Percentiles rank a stretch among this genome's conserved stretches.
Evolutionary conservation across 2,329 filamentous ascomycete genomes (phyloP).

Genomic region (Fusarium odoratissimum): DNA sequence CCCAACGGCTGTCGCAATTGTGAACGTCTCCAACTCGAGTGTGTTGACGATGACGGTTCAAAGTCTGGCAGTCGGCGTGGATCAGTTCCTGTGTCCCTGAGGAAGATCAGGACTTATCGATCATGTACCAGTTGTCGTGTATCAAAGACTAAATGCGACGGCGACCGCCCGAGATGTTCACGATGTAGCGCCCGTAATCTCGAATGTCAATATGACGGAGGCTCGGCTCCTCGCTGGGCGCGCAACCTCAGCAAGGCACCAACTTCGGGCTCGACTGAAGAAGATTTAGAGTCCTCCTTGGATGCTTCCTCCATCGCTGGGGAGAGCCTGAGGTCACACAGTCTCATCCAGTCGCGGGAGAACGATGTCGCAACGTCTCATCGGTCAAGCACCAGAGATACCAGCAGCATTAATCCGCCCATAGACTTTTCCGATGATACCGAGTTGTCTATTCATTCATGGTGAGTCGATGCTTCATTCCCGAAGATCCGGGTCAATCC

Average conservation of each 20-base stretch:
- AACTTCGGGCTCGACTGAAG: constrained; percentile 40
- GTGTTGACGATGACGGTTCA: constrained; percentile 52
- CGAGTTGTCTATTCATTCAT: constrained; percentile 44
- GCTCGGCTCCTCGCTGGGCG: constrained; percentile 53
- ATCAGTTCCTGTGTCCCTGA: constrained; percentile 46
- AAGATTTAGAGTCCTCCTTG: constrained; percentile 34
- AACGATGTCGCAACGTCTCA: constrained; percentile 32
- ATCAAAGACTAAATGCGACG: constrained; percentile 57
- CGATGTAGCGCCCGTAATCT: constrained; percentile 50
- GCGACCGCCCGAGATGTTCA: constrained; percentile 54
- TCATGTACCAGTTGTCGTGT: constrained; percentile 55
- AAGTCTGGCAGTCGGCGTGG: constrained; percentile 38
- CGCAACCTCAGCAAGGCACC: constrained; percentile 47
- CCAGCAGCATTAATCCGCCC: constrained; percentile 34
- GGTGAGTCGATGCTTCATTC: constrained; percentile 14
- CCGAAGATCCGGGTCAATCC: not conserved
- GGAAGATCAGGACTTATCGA: constrained; percentile 56
- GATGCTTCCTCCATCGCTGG: constrained; percentile 31
- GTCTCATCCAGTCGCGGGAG: constrained; percentile 43
- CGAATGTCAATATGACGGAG: constrained; percentile 55
- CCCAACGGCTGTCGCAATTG: constrained; percentile 57
- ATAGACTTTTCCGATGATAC: constrained; percentile 45
- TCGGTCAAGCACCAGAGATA: constrained; percentile 38
- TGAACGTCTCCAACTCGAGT: constrained; percentile 56
- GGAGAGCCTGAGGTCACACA: constrained; percentile 39